Evolutionary conservation across 805 yeast species (phyloP).

Genomic region (Myxozyma vanderwaltii): DNA sequence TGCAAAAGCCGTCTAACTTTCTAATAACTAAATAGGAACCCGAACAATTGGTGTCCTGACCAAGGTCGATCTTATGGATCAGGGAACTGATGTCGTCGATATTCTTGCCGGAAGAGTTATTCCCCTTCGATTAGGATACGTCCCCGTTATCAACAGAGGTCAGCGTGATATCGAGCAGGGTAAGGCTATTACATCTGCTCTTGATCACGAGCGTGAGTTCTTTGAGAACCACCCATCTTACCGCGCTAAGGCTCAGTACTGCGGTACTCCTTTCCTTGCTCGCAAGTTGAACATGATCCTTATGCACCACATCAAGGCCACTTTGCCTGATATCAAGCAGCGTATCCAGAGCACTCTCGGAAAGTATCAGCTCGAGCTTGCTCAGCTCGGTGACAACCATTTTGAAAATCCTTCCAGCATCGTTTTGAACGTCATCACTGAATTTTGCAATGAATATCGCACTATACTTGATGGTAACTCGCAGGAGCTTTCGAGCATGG

Average conservation of each 20-base stretch:
- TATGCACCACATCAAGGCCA: conserved; percentile 83
- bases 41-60: conserved; percentile 97
- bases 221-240: conserved; percentile 91
- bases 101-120: conserved; percentile 93
- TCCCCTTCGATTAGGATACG: conserved; percentile 92
- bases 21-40: conserved; percentile 21
- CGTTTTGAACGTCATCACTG: conserved; percentile 87
- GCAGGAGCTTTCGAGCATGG: conserved; percentile 82
- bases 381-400: conserved; percentile 66
- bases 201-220: conserved; percentile 73
- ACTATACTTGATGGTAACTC: conserved; percentile 92
- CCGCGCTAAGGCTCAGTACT: conserved; percentile 88
- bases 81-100: conserved; percentile 96
- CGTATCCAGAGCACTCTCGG: conserved; percentile 82
- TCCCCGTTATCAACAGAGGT: conserved; percentile 96
- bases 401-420: conserved; percentile 83
- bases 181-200: conserved; percentile 85
- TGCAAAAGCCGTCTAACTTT: not conserved
- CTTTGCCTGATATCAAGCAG: conserved; percentile 89
- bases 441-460: conserved; percentile 85
- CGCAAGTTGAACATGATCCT: conserved; percentile 85
- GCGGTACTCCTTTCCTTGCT: conserved; percentile 98
- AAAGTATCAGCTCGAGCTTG: conserved; percentile 80
- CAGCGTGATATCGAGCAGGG: conserved; percentile 90
- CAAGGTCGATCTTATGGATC: conserved; percentile 95